Conservation (phyloP, 2,329 filamentous ascomycete species). For the Xylaria sp. region DNA sequence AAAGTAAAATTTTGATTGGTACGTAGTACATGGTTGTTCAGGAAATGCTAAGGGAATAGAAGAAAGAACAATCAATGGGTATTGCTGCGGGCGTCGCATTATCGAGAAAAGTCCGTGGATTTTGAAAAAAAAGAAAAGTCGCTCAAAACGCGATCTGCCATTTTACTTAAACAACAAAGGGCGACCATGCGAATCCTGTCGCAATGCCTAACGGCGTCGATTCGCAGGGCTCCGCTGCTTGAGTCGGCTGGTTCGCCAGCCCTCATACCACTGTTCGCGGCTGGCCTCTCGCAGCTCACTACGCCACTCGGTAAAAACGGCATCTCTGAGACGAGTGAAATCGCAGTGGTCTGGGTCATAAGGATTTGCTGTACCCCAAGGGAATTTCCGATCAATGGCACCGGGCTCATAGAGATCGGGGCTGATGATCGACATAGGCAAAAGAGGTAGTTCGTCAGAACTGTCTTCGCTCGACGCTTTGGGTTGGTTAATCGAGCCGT, state of each 20-base stretch:
- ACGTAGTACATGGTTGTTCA: slow-evolving; percentile 33
- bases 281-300: slow-evolving; percentile 89
- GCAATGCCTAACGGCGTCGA: slow-evolving; percentile 50
- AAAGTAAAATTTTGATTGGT: slow-evolving; percentile 36
- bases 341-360: slow-evolving; percentile 93
- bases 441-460: slow-evolving; percentile 70
- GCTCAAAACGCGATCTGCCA: slow-evolving; percentile 39
- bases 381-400: slow-evolving; percentile 85
- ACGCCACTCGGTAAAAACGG: slow-evolving; percentile 94
- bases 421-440: slow-evolving; percentile 92
- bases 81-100: slow-evolving; percentile 43
- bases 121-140: slow-evolving; percentile 27
- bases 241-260: slow-evolving; percentile 82
- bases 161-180: slow-evolving; percentile 34
- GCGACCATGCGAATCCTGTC: slow-evolving; percentile 36
- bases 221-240: slow-evolving; percentile 60
- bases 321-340: slow-evolving; percentile 88
- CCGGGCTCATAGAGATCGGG: slow-evolving; percentile 89
- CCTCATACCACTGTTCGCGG: slow-evolving; percentile 93
- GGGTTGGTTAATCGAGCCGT: slow-evolving; percentile 56
- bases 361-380: slow-evolving; percentile 96
- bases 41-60: slow-evolving; percentile 40
- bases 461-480: slow-evolving; percentile 57
- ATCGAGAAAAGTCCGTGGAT: slow-evolving; percentile 34
- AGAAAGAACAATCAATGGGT: slow-evolving; percentile 38